Percentiles rank a stretch among this genome's conserved stretches.
These are phyloP conservation scores for Xylaria digitata DNA, from an alignment of 2,329 filamentous ascomycete genomes.

Conservation along the genomic window DNA sequence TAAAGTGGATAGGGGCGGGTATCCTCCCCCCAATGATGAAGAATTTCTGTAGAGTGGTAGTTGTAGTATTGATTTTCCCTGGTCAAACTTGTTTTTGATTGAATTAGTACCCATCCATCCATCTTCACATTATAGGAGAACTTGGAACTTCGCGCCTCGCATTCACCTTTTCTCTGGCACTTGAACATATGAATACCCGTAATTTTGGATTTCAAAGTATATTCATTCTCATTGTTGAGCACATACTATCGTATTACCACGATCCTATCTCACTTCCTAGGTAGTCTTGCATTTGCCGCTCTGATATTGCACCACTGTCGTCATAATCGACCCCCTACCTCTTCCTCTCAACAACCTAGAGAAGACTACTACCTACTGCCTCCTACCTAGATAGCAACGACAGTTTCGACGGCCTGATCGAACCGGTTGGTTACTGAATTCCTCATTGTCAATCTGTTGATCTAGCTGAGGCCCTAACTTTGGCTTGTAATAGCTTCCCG, in stretches of 20 bases:
- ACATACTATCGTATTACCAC: neutral
- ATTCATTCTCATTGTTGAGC: slow-evolving; percentile 10
- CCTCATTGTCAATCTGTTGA: neutral
- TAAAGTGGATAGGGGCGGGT: slow-evolving; percentile 22
- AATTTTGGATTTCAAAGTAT: slow-evolving; percentile 10
- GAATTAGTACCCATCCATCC: neutral
- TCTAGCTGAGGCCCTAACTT: slow-evolving; percentile 9
- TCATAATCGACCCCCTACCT: slow-evolving; percentile 14
- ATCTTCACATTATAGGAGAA: slow-evolving; percentile 16
- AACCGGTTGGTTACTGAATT: slow-evolving; percentile 22
- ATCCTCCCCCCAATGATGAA: slow-evolving; percentile 11
- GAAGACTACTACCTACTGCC: neutral
- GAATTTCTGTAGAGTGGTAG: neutral
- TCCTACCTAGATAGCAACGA: slow-evolving; percentile 4
- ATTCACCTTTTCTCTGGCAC: neutral
- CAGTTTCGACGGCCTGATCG: slow-evolving; percentile 4
- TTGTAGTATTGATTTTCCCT: slow-evolving; percentile 10
- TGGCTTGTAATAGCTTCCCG: slow-evolving; percentile 20
- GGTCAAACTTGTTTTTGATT: slow-evolving; percentile 12
- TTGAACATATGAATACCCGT: slow-evolving; percentile 6
- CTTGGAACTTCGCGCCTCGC: neutral
- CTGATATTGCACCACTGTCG: slow-evolving; percentile 11
- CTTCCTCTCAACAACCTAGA: slow-evolving; percentile 2
- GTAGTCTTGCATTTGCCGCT: slow-evolving; percentile 7
- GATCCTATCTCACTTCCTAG: neutral